Percentiles rank a stretch among this genome's conserved stretches.
phyloP scores from a whole-genome alignment of 73 alveolate species.

The Paramecium pentaurelia region DNA sequence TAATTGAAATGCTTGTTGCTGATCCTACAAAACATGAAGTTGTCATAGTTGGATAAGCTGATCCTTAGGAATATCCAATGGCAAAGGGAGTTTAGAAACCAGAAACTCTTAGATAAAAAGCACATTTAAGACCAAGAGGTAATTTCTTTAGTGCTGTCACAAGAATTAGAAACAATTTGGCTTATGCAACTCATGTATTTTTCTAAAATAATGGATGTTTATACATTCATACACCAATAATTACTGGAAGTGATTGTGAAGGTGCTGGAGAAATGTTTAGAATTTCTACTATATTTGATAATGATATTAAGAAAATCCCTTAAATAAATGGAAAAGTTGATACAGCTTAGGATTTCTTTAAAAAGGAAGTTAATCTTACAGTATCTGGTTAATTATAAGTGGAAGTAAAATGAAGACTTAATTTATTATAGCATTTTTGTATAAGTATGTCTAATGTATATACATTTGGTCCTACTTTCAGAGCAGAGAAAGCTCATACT shows the following conservation, averaged over 20 bases:
- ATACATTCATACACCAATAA: constrained; percentile 98
- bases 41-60: constrained; percentile 83
- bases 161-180: constrained; percentile 95
- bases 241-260: constrained; percentile 99
- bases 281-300: constrained; percentile 85
- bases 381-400: constrained; percentile 97
- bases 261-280: constrained; percentile 99
- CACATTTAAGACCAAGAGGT: constrained; percentile 98
- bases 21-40: constrained; percentile 69
- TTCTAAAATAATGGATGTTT: constrained; percentile 93
- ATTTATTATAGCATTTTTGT: constrained; percentile 67
- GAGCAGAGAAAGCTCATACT: constrained; percentile 99
- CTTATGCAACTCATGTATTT: constrained; percentile 97
- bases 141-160: constrained; percentile 96
- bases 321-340: constrained; percentile 79
- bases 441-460: constrained; percentile 93
- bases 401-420: constrained; percentile 53
- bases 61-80: constrained; percentile 93
- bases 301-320: constrained; percentile 54
- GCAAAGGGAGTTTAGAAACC: constrained; percentile 90
- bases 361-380: constrained; percentile 94
- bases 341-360: constrained; percentile 96
- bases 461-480: constrained; percentile 99
- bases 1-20: constrained; percentile 84
- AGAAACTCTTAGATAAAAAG: constrained; percentile 88